Base-by-base conservation (phyloP, 176 grass and related monocot species). In the Hordeum marinum region DNA sequence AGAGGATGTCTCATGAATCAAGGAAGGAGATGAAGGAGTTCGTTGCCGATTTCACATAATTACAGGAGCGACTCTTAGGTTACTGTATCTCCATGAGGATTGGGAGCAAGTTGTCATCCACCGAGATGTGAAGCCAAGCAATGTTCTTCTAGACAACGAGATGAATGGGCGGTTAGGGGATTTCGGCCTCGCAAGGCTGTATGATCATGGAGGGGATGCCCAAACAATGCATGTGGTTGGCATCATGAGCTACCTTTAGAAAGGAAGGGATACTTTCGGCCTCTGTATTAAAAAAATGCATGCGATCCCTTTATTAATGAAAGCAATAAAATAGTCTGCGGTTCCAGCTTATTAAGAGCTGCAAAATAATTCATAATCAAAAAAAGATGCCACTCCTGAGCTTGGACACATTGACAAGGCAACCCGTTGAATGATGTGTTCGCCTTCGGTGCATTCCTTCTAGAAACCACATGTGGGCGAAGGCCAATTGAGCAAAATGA, bases 11-110 rank as follows among this genome's bases (percentile, higher is more conserved):
- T 1, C 82, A 91, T 5, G 63, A 84, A 21, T 88, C 85, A 0
- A 85, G 64, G 15, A 85, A 91, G 9, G 85, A 85, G 52, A 88
- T 88, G 68, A 88, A 81, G 64, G 89, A 91, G 64, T 91, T 93
- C 48, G 21, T 93, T 14, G 76, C 82, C 0, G 85, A 91, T 45
- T 87, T 24, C 80, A 76, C 27, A 63, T 91, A 21, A 83, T 87
- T 2, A 68, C 71, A 75, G 89, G 84, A 9, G 80, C 87, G 48
- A 85, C 81, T 4, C 37, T 76, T 1, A 85, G 76, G 0, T 20
- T 91, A 0, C 6, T 91, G 0, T 87, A 91, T 8, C 76, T 91
- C 14, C 89, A 91, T 0, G 89, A 91, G 68, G 89, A 91, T 1
- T 91, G 89, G 89, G 89, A 91, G 46, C 89, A 84, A 7, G 81